A percentile compares a stretch with the other conserved stretches of the same genome.
These are phyloP conservation scores for Colletotrichum salicis DNA, from an alignment of 2,329 filamentous ascomycete species.

Conservation along the genomic window DNA sequence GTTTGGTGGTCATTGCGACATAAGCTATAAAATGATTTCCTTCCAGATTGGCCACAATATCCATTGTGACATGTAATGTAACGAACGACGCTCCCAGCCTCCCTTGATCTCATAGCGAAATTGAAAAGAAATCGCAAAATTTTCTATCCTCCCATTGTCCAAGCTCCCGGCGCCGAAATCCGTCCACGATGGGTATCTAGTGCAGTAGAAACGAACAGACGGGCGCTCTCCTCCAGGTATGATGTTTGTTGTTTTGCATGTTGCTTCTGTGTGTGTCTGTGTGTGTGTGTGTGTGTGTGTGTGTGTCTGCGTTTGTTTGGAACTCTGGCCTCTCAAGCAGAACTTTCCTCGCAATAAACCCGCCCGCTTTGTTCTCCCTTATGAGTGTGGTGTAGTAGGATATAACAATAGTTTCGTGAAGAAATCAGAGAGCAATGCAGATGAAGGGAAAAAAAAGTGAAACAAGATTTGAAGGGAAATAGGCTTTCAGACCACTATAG, in stretches of 20 bases:
- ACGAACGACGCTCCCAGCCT: conserved; percentile 25
- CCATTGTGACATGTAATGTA: conserved; percentile 7
- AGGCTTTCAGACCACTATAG: conserved; percentile 63
- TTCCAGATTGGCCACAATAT: background rate
- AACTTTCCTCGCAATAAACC: background rate
- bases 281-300: background rate
- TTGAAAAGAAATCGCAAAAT: background rate
- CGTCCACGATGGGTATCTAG: conserved; percentile 39
- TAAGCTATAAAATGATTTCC: background rate
- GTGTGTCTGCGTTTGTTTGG: background rate
- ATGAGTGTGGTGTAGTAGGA: background rate
- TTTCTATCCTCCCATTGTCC: conserved; percentile 20
- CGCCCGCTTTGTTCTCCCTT: background rate
- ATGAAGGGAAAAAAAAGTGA: background rate
- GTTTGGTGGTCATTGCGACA: conserved; percentile 21
- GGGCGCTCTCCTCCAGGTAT: conserved; percentile 17
- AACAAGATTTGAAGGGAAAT: background rate
- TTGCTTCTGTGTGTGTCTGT: background rate
- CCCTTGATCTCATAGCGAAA: background rate
- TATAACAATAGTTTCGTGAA: background rate
- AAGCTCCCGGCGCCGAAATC: conserved; percentile 28
- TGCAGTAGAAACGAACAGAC: conserved; percentile 35
- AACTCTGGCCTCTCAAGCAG: background rate
- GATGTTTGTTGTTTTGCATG: background rate
- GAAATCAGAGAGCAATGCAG: background rate